Percentiles rank a stretch among this genome's conserved stretches.
These are phyloP conservation scores for Rhizopogon roseolus DNA, from an alignment of 768 basidiomycete genomes.

Conservation along the genomic window DNA sequence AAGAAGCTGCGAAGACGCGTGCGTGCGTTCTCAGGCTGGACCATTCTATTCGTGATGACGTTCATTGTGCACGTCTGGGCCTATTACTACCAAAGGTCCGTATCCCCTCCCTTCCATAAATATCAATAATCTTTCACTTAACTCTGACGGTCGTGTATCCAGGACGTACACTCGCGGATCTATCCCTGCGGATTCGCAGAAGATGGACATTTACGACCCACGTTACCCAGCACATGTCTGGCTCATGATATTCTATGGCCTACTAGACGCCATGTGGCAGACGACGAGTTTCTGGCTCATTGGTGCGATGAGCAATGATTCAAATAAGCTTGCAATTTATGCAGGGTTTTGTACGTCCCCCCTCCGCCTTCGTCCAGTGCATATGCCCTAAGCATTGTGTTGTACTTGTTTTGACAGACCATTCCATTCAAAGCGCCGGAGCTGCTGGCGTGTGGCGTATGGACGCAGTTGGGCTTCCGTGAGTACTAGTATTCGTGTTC, in stretches of 20 bases:
- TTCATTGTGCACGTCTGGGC: conserved; percentile 72
- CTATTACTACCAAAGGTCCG: conserved; percentile 67
- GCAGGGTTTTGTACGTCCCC: conserved; percentile 65
- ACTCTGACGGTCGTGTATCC: neutral
- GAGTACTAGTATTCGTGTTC: conserved; percentile 23
- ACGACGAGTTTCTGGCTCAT: conserved; percentile 75
- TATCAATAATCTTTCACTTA: neutral
- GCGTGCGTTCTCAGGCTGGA: conserved; percentile 67
- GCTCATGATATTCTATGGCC: conserved; percentile 64
- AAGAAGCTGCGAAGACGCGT: conserved; percentile 48
- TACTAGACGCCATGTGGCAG: conserved; percentile 82
- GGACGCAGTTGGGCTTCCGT: conserved; percentile 64
- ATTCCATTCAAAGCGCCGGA: conserved; percentile 73
- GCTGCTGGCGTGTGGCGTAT: conserved; percentile 68
- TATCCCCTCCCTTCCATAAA: neutral
- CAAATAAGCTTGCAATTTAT: conserved; percentile 71
- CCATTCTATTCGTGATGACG: conserved; percentile 52
- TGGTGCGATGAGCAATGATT: conserved; percentile 81
- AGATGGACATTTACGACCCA: conserved; percentile 48
- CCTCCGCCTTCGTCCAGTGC: neutral
- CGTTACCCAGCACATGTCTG: conserved; percentile 33
- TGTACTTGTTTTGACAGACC: conserved; percentile 34
- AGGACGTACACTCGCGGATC: conserved; percentile 57
- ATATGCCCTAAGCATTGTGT: neutral
- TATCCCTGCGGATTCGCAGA: conserved; percentile 32